Conservation (phyloP, 2,329 filamentous ascomycete genomes). For the Knufia fluminis region DNA sequence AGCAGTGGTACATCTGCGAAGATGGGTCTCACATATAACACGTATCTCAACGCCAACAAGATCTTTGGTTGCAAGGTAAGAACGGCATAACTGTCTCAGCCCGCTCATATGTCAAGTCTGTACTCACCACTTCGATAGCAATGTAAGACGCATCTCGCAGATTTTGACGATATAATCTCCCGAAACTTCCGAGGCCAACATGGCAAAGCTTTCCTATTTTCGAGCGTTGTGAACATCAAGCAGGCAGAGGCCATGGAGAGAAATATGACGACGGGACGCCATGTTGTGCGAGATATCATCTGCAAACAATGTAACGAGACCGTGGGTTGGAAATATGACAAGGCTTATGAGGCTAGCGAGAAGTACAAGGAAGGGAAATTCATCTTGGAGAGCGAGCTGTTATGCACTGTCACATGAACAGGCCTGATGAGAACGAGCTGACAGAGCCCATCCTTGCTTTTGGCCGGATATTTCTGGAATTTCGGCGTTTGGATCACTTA, state of each 20-base stretch:
- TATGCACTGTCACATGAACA: conserved; percentile 20
- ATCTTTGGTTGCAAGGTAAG: conserved; percentile 74
- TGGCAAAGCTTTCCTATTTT: conserved; percentile 95
- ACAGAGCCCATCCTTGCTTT: not conserved
- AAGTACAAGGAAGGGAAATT: conserved; percentile 99
- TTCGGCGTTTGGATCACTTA: not conserved
- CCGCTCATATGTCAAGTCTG: conserved; percentile 4
- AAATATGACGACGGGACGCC: conserved; percentile 94
- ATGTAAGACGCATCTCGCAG: conserved; percentile 92
- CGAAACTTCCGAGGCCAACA: conserved; percentile 98
- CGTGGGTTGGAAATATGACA: conserved; percentile 98
- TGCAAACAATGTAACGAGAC: conserved; percentile 87
- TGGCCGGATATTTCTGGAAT: no score
- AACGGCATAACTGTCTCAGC: not conserved
- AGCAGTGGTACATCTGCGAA: not conserved
- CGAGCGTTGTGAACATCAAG: conserved; percentile 83
- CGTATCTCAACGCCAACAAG: conserved; percentile 74
- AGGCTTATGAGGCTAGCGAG: conserved; percentile 81
- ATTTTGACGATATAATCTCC: conserved; percentile 93
- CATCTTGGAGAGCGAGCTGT: conserved; percentile 42
- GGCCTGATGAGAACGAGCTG: no score
- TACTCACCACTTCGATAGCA: conserved; percentile 30
- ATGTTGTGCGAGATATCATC: conserved; percentile 85
- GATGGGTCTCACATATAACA: conserved; percentile 88
- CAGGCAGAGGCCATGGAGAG: conserved; percentile 76